Evolutionary conservation across 208 protist genomes (phyloP).

Genomic region (Leptomonas pyrrhocoris): DNA sequence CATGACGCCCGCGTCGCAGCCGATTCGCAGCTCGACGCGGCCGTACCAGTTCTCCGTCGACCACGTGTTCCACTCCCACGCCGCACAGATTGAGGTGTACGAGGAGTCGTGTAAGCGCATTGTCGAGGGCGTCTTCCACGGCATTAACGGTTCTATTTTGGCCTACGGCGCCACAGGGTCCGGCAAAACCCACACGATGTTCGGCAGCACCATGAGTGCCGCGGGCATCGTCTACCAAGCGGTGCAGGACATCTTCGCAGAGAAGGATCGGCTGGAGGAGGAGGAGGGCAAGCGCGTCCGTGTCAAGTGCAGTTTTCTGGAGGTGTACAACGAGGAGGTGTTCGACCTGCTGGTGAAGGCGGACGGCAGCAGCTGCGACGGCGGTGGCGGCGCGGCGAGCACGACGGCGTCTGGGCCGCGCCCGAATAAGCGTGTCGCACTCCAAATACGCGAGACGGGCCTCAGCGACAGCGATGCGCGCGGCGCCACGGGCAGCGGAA

Average conservation of each 20-base stretch:
- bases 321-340: slow-evolving; percentile 92
- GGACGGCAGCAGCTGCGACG: background rate
- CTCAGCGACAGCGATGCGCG: background rate
- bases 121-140: slow-evolving; percentile 70
- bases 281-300: slow-evolving; percentile 58
- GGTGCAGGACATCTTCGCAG: slow-evolving; percentile 79
- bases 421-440: slow-evolving; percentile 27
- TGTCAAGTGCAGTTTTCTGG: slow-evolving; percentile 76
- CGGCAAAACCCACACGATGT: slow-evolving; percentile 93
- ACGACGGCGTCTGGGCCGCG: background rate
- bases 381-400: background rate
- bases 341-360: slow-evolving; percentile 72
- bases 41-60: slow-evolving; percentile 76
- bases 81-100: slow-evolving; percentile 80
- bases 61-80: slow-evolving; percentile 68
- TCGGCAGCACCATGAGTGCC: slow-evolving; percentile 74
- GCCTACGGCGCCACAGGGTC: slow-evolving; percentile 89
- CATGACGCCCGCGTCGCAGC: slow-evolving; percentile 9
- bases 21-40: slow-evolving; percentile 18
- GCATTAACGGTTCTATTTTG: slow-evolving; percentile 86
- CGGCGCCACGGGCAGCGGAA: slow-evolving; percentile 11
- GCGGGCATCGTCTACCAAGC: slow-evolving; percentile 85
- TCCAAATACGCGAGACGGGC: slow-evolving; percentile 57
- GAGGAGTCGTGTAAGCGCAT: slow-evolving; percentile 60
- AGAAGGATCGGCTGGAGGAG: slow-evolving; percentile 62